Base-by-base conservation (phyloP, 768 basidiomycete species). In the Lactarius sp. region DNA sequence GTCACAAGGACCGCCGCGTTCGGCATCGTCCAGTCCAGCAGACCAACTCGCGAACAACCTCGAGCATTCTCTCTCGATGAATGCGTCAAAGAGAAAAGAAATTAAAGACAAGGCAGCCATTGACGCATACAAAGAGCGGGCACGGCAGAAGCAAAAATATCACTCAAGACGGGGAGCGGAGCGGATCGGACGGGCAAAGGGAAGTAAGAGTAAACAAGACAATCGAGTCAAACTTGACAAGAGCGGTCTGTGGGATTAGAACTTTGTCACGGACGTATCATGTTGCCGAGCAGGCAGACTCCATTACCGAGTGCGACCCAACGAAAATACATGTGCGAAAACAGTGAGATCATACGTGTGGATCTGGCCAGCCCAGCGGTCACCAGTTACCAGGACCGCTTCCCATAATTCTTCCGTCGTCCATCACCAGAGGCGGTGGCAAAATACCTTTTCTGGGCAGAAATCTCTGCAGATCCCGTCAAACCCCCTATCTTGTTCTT, bases 171-270 rank as follows among this genome's bases (percentile, higher is more conserved):
- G 85, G 65, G 80, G 81, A 7, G 79, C 79, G 3, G 81, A 83
- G 59, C 79, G 84, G 34, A 79, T 78, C 14, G 89, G 89, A 31
- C 78, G 90, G 44, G 77, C 85, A 27, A 85, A 86, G 67, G 93
- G 93, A 22, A 92, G 89, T 72, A 95, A 95, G 72, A 86, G 86
- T 59, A 95, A 92, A 75, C 85, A 86, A 70, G 90, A 93, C 70
- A 81, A 75, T 36, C 78, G 83, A 62, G 81, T 91, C 12, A 85
- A 83, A 69, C 54, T 85, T 46, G 60, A 61, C 42, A 61, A 54
- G 44, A 37, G 52, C 52, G 52, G 60, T 10, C 27, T 61, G 10
- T 90, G 86, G 86, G 84, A 82, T 52, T 86, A 75, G 71, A 54
- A 20, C 46, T 37, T n/a, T 37, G 27, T 52, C 46, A 49, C 62